Percentiles rank a stretch among this genome's conserved stretches.
phyloP scores from a whole-genome alignment of 441 rosid genomes.

The Capsella rubella region DNA sequence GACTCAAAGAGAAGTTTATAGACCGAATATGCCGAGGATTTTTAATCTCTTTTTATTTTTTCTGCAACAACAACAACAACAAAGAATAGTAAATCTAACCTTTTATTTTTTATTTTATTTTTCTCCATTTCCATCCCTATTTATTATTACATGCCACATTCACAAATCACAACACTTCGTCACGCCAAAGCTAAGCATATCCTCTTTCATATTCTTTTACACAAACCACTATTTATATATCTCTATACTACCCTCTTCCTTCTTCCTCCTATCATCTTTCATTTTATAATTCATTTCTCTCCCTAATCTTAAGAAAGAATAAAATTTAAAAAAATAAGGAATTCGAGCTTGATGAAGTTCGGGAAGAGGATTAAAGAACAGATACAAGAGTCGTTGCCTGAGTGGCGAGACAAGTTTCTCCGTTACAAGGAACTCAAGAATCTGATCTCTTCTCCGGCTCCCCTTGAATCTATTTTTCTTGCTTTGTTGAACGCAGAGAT shows the following conservation, averaged over 20 bases:
- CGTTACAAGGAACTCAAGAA: constrained; percentile 81
- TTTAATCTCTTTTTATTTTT: constrained; percentile 2
- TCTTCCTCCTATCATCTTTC: constrained; percentile 28
- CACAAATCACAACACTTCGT: constrained; percentile 41
- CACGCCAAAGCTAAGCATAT: constrained; percentile 51
- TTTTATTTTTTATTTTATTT: not conserved
- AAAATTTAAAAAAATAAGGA: not conserved
- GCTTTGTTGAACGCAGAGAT: constrained; percentile 69
- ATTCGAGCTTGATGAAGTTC: constrained; percentile 62
- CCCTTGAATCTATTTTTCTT: constrained; percentile 61
- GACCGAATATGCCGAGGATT: constrained; percentile 46
- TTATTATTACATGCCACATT: constrained; percentile 44
- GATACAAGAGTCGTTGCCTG: constrained; percentile 75
- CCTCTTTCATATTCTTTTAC: constrained; percentile 40
- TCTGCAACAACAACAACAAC: constrained; percentile 13
- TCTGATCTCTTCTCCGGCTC: constrained; percentile 52
- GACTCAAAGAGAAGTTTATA: constrained; percentile 33
- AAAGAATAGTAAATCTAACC: constrained; percentile 25
- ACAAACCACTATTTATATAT: constrained; percentile 33
- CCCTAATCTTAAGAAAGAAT: not conserved
- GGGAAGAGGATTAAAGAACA: constrained; percentile 87
- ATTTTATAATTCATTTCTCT: constrained; percentile 28
- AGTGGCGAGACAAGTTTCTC: constrained; percentile 79
- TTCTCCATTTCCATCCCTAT: not conserved
- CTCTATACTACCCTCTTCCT: constrained; percentile 34